Conservation (phyloP, 2,329 filamentous ascomycete genomes). For the Zarea fungicola region DNA sequence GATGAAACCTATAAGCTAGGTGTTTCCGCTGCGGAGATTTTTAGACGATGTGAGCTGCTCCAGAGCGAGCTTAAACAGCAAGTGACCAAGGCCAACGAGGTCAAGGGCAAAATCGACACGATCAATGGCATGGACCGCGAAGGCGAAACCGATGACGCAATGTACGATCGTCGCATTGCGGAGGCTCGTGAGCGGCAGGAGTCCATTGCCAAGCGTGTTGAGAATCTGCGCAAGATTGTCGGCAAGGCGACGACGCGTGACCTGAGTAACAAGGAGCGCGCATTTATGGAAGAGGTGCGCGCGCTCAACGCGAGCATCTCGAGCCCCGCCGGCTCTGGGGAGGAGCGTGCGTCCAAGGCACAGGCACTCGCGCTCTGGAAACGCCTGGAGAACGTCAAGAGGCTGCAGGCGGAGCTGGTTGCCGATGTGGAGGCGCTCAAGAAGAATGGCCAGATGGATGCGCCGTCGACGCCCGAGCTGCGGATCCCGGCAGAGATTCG, state of each 20-base stretch:
- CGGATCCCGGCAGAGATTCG: conserved; percentile 56
- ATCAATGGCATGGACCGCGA: conserved; percentile 46
- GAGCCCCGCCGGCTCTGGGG: conserved; percentile 25
- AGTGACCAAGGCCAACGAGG: conserved; percentile 58
- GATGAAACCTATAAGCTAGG: conserved; percentile 65
- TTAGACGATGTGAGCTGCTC: conserved; percentile 63
- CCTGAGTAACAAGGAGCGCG: conserved; percentile 40
- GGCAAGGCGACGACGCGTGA: conserved; percentile 38
- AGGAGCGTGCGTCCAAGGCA: conserved; percentile 29
- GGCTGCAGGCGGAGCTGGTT: conserved; percentile 47
- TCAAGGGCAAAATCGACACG: conserved; percentile 60
- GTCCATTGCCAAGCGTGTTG: conserved; percentile 53
- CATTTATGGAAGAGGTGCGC: conserved; percentile 42
- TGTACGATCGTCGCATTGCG: conserved; percentile 54
- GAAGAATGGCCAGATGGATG: conserved; percentile 24
- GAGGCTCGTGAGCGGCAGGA: conserved; percentile 51
- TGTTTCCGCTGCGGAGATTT: conserved; percentile 65
- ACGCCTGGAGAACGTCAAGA: conserved; percentile 53
- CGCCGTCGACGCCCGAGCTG: conserved; percentile 34
- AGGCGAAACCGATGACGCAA: conserved; percentile 48
- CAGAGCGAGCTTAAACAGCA: conserved; percentile 64
- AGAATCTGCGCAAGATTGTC: conserved; percentile 46
- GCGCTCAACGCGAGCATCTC: conserved; percentile 50
- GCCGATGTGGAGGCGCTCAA: conserved; percentile 45
- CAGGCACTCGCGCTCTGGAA: conserved; percentile 47